Conservation (phyloP, 306 rosid genomes). For the Acacia acuminata region DNA sequence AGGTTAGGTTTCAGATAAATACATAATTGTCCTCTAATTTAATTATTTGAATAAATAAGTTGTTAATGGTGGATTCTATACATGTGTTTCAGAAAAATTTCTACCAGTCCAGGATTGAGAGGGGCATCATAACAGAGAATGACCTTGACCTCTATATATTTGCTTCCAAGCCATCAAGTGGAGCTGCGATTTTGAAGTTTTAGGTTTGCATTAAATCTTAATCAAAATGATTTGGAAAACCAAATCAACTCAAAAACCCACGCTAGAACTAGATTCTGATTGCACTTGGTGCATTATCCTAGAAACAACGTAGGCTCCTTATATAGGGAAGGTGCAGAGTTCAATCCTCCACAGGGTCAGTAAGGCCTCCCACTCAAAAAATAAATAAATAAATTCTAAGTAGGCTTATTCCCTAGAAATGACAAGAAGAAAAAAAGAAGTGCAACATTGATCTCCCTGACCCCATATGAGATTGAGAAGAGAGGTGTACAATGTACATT, state of each 20-base stretch:
- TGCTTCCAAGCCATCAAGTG: constrained; percentile 98
- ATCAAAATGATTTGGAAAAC: background rate
- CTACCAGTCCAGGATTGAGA: constrained; percentile 72
- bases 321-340: too few relatives aligned
- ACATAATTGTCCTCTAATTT: background rate
- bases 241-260: background rate
- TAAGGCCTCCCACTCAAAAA: too few relatives aligned
- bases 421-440: too few relatives aligned
- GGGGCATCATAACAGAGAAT: constrained; percentile 56
- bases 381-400: too few relatives aligned
- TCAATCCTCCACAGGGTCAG: too few relatives aligned
- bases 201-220: constrained; percentile 27
- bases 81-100: constrained; percentile 47
- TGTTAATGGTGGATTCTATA: constrained; percentile 15
- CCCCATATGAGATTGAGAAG: too few relatives aligned
- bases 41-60: background rate
- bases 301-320: too few relatives aligned
- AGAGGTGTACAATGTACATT: too few relatives aligned
- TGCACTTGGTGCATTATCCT: too few relatives aligned
- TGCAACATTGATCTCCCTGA: too few relatives aligned
- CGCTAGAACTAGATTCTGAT: background rate
- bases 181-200: constrained; percentile 89
- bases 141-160: constrained; percentile 83
- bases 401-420: too few relatives aligned
- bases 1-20: constrained; percentile 43